These are phyloP conservation scores for Glycine tomentella DNA, from an alignment of 306 rosid species.

Conservation along the genomic window DNA sequence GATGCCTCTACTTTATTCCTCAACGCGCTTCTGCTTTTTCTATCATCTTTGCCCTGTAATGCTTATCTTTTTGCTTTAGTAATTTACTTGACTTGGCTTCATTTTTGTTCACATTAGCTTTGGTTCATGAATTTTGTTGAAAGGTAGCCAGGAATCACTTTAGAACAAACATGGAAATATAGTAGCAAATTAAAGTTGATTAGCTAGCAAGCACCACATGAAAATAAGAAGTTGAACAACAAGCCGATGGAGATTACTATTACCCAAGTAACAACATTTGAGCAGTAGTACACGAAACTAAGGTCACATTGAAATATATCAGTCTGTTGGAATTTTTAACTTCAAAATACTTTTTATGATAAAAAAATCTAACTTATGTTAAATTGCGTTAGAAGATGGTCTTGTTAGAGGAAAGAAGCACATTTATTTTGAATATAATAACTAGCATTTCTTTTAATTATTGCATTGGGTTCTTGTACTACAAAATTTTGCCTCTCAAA, in stretches of 20 bases:
- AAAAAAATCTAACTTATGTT: no score
- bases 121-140: constrained; percentile 33
- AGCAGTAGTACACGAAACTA: not conserved
- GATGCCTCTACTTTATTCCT: constrained; percentile 57
- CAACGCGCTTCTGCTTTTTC: constrained; percentile 47
- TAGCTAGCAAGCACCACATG: constrained; percentile 1
- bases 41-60: not conserved
- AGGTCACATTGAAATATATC: not conserved
- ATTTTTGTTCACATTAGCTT: constrained; percentile 55
- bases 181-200: constrained; percentile 34
- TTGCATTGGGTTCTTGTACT: no score
- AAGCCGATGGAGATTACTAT: not conserved
- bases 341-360: no score
- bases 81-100: not conserved
- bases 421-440: no score
- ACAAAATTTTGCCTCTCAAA: no score
- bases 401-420: no score
- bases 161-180: constrained; percentile 15
- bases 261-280: not conserved
- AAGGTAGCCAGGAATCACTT: constrained; percentile 8
- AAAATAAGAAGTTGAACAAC: not conserved
- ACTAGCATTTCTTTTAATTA: no score
- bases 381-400: no score
- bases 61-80: constrained; percentile 31
- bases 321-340: no score